Evolutionary conservation across 768 basidiomycete genomes (phyloP).

Genomic region (Mycena filopes): DNA sequence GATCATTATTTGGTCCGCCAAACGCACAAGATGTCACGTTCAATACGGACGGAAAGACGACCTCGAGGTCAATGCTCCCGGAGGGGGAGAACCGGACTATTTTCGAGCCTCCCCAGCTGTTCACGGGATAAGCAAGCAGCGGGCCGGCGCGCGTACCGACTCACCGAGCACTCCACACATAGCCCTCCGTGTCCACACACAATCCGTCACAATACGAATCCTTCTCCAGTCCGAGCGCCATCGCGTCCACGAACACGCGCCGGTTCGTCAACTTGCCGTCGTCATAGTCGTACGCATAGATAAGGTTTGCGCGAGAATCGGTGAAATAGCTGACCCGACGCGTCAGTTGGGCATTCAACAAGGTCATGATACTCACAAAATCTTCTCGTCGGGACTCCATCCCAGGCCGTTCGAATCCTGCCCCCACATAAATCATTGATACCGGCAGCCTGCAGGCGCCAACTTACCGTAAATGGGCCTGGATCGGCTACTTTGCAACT

Average conservation of each 20-base stretch:
- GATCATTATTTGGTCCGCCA: constrained; percentile 71
- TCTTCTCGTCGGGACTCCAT: constrained; percentile 71
- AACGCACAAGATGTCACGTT: constrained; percentile 78
- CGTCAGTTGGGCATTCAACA: constrained; percentile 21
- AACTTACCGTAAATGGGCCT: constrained; percentile 71
- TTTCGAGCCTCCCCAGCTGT: constrained; percentile 73
- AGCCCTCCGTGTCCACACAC: constrained; percentile 71
- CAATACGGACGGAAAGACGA: constrained; percentile 69
- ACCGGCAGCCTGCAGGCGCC: constrained; percentile 21
- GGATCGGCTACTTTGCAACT: constrained; percentile 64
- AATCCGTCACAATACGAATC: constrained; percentile 72
- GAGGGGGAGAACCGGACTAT: constrained; percentile 64
- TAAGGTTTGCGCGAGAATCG: constrained; percentile 71
- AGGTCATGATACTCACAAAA: constrained; percentile 53
- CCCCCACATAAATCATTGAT: constrained; percentile 21
- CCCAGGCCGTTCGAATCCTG: constrained; percentile 73
- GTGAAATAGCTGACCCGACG: constrained; percentile 69
- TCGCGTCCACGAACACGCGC: constrained; percentile 66
- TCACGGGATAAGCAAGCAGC: constrained; percentile 23
- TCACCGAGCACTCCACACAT: constrained; percentile 72
- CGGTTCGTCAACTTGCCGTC: constrained; percentile 67
- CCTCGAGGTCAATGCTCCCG: constrained; percentile 66
- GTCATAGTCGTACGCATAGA: constrained; percentile 75
- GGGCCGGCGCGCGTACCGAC: not conserved
- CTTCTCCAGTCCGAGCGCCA: constrained; percentile 60